These are phyloP conservation scores for Pinus albicaulis DNA, from an alignment of 75 land plant genomes.

Conservation along the genomic window DNA sequence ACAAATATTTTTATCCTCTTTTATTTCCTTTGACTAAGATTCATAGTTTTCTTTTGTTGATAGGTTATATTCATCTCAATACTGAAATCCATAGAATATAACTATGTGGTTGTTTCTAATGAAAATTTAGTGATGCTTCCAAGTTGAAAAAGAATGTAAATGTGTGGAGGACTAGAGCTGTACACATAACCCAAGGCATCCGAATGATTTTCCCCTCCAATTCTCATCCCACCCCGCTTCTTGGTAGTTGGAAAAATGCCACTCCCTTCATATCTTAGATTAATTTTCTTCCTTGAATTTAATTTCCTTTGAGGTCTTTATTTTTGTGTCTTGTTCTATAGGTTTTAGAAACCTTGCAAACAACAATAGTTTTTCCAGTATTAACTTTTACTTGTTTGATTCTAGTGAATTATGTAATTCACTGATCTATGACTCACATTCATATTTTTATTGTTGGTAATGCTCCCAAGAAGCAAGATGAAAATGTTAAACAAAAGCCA, in stretches of 20 bases:
- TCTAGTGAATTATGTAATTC: slow-evolving; percentile 21
- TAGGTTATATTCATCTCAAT: not conserved
- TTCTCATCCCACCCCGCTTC: slow-evolving; percentile 28
- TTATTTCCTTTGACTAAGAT: not conserved
- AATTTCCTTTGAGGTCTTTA: slow-evolving; percentile 82
- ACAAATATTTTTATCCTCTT: slow-evolving; percentile 1
- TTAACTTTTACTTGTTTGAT: slow-evolving; percentile 24
- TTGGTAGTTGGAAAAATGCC: not conserved
- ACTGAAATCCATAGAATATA: slow-evolving; percentile 3
- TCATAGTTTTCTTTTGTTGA: slow-evolving; percentile 1
- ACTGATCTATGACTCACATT: slow-evolving; percentile 62
- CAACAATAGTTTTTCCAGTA: slow-evolving; percentile 58
- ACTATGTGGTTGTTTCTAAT: not conserved
- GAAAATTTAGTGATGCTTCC: not conserved
- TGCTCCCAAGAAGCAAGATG: slow-evolving; percentile 94
- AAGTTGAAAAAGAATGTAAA: not conserved
- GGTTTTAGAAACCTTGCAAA: slow-evolving; percentile 93
- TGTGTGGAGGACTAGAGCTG: slow-evolving; percentile 2
- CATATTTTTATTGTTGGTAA: slow-evolving; percentile 66
- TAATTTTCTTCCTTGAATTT: slow-evolving; percentile 26
- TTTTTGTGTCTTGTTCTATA: slow-evolving; percentile 70
- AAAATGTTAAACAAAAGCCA: slow-evolving; percentile 87
- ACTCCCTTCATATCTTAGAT: slow-evolving; percentile 17
- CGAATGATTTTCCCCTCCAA: slow-evolving; percentile 13
- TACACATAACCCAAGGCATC: slow-evolving; percentile 1